Conservation (phyloP, 2,329 filamentous ascomycete genomes). For the Ampelomyces quisqualis region DNA sequence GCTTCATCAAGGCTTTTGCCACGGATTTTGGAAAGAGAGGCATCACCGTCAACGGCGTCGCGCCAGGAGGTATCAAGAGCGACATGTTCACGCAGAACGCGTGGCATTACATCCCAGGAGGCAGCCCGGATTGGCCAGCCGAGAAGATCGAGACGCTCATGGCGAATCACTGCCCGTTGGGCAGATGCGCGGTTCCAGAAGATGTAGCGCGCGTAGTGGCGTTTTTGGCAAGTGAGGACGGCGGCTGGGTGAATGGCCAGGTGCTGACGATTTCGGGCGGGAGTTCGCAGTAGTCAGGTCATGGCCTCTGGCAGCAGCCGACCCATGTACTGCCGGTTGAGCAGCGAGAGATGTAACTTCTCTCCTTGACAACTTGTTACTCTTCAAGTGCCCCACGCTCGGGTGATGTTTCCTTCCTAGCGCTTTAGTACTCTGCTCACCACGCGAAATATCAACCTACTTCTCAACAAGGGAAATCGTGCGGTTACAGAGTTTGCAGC, state of each 20-base stretch:
- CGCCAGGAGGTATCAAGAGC: conserved; percentile 70
- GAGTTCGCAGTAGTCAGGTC: conserved; percentile 46
- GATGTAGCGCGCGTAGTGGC: conserved; percentile 47
- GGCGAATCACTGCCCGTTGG: conserved; percentile 53
- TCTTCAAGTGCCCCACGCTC: no score
- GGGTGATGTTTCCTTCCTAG: no score
- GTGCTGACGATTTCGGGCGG: conserved; percentile 46
- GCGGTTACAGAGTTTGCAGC: no score
- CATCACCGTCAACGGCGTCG: conserved; percentile 72
- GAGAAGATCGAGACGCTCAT: conserved; percentile 54
- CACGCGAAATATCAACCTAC: no score
- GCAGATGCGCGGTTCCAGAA: conserved; percentile 52
- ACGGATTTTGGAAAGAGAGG: conserved; percentile 68
- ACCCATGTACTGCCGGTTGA: no score
- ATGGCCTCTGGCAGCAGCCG: no score
- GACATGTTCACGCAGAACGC: conserved; percentile 74
- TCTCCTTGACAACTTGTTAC: no score
- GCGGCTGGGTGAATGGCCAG: conserved; percentile 46
- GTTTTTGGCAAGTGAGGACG: conserved; percentile 44
- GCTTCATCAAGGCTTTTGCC: conserved; percentile 69
- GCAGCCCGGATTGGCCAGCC: conserved; percentile 51
- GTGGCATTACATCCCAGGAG: conserved; percentile 53
- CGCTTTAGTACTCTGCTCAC: no score
- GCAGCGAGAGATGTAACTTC: no score
- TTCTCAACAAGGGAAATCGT: no score